Conservation (phyloP, 768 basidiomycete genomes). For the Hirschioporus abietinus region DNA sequence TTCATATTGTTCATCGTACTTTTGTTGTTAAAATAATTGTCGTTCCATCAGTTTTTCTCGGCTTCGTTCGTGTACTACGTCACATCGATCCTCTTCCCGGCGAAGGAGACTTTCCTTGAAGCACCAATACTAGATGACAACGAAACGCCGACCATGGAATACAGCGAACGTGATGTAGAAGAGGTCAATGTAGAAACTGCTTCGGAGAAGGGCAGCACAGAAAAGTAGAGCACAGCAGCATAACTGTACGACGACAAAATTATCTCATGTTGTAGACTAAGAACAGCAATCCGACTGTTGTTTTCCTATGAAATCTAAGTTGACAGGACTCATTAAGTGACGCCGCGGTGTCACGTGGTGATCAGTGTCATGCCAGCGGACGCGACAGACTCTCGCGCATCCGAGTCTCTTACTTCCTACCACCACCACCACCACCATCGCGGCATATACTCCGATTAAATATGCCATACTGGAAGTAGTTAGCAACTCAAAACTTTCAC, state of each 20-base stretch:
- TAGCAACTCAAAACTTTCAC: no score
- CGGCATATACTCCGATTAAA: no score
- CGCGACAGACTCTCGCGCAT: no score
- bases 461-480: no score
- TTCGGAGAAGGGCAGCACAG: not conserved
- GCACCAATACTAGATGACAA: constrained; percentile 1
- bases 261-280: not conserved
- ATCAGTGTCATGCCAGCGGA: no score
- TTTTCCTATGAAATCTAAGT: no score
- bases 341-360: no score
- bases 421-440: no score
- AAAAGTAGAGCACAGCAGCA: not conserved
- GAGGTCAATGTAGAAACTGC: not conserved
- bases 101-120: constrained; percentile 30
- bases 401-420: no score
- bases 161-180: not conserved
- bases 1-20: constrained; percentile 5
- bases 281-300: not conserved
- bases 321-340: no score
- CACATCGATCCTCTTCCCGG: constrained; percentile 32
- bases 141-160: not conserved
- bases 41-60: constrained; percentile 25
- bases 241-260: not conserved
- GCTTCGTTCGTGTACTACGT: constrained; percentile 29
- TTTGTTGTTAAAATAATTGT: constrained; percentile 1